Evolutionary conservation across 345 rosid species (phyloP), one percentile per base, ranked within the genome.

Genomic region (Hypericum perforatum): DNA sequence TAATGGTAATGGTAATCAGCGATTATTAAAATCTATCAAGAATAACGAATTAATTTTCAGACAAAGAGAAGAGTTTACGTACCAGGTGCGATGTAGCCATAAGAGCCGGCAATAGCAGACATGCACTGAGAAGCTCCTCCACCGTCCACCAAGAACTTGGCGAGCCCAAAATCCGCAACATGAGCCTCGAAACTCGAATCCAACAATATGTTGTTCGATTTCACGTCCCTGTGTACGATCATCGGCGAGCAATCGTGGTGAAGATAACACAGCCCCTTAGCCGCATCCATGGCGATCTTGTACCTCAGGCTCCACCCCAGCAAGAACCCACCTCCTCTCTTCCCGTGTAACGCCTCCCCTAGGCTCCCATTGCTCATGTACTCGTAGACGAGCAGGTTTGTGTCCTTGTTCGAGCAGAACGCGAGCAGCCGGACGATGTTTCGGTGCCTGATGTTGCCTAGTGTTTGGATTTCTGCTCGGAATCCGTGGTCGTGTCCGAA

Each of bases 11-110:
- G n/a, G n/a, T n/a, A 22, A 22, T 22, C 32, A 22, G 32, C 32
- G 4, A 22, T 4, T 22, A 22, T 22, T 22, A 22, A 22, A 22
- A 22, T 22, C 32, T 22, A 22, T 22, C 32, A 22, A 22, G 1
- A 1, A 22, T 22, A 22, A 22, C 4, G 32, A 22, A 22, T 22
- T n/a, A n/a, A 22, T 22, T 22, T 22, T 22, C 32, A 22, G 32
- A 22, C 32, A 22, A 4, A 36, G 14, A 52, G 38, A 52, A 4
- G 5, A 32, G n/a, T 38, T 11, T 12, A 46, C 59, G 46, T 83
- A 91, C 98, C 98, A 62, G 98, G 98, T 48, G 98, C 98, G 13
- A 87, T 91, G 72, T 91, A 91, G 54, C 98, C 98, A 16, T 91
- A 91, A 0, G 96, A 91, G 52, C 96, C 98, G 22, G 92, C 98